These are phyloP conservation scores for Pythium oligandrum DNA, from an alignment of 352 stramenopile species.

Conservation along the genomic window DNA sequence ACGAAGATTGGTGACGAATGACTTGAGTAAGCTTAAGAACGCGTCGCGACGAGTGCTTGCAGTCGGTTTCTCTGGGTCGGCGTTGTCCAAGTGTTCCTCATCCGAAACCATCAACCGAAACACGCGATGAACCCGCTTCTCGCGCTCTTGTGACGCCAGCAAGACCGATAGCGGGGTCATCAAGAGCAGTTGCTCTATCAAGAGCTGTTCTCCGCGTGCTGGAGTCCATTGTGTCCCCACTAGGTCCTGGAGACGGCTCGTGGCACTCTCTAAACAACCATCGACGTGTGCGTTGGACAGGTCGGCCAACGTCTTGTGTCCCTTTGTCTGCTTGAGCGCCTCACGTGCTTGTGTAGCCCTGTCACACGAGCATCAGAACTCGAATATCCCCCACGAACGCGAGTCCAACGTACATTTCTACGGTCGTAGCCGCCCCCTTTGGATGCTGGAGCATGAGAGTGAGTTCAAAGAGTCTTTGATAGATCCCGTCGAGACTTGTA, in stretches of 20 bases:
- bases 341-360: slow-evolving; percentile 26
- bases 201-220: slow-evolving; percentile 20
- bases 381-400: not conserved
- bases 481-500: slow-evolving; percentile 13
- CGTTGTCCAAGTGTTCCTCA: no score
- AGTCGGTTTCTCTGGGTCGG: no score
- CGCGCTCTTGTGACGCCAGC: slow-evolving; percentile 4
- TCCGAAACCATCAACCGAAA: no score
- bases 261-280: slow-evolving; percentile 16
- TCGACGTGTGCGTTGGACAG: slow-evolving; percentile 32
- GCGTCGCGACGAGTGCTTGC: no score
- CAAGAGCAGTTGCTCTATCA: slow-evolving; percentile 27
- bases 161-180: not conserved
- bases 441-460: slow-evolving; percentile 20
- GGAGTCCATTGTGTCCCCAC: slow-evolving; percentile 35
- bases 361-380: not conserved
- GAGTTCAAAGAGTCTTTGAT: slow-evolving; percentile 38
- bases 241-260: slow-evolving; percentile 17
- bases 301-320: slow-evolving; percentile 5
- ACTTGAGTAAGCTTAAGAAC: no score
- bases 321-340: slow-evolving; percentile 24
- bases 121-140: not conserved
- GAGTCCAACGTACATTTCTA: slow-evolving; percentile 12
- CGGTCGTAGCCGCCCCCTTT: slow-evolving; percentile 4
- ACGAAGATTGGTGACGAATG: no score